Conservation (phyloP, 2,329 filamentous ascomycete species). For the Sarocladiaceae sp. region DNA sequence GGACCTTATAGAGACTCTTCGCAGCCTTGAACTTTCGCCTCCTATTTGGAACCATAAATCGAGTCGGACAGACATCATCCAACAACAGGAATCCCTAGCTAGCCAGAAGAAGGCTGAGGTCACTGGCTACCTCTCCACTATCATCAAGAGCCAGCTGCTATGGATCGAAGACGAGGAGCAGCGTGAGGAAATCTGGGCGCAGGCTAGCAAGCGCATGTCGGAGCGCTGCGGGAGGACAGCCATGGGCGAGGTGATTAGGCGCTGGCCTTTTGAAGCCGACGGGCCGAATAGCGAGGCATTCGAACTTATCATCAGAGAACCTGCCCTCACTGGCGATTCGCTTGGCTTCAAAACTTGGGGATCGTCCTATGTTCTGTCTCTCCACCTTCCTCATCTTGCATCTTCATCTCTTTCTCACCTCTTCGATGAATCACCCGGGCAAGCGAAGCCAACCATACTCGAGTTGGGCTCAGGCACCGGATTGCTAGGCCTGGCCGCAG, state of each 20-base stretch:
- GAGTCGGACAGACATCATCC: constrained; percentile 33
- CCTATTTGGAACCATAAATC: constrained; percentile 56
- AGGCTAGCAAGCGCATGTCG: constrained; percentile 71
- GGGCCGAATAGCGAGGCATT: constrained; percentile 30
- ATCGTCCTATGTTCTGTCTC: constrained; percentile 78
- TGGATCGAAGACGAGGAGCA: constrained; percentile 65
- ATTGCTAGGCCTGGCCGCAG: constrained; percentile 80
- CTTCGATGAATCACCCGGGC: constrained; percentile 29
- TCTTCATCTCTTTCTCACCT: constrained; percentile 38
- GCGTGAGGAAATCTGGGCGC: constrained; percentile 67
- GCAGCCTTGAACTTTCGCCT: constrained; percentile 59
- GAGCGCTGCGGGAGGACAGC: constrained; percentile 73
- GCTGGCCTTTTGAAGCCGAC: constrained; percentile 42
- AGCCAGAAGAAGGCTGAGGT: constrained; percentile 42
- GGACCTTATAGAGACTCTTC: constrained; percentile 59
- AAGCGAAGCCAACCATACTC: constrained; percentile 40
- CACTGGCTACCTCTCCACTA: constrained; percentile 60
- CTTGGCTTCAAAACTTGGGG: constrained; percentile 95
- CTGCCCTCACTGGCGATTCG: constrained; percentile 79
- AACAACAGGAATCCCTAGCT: constrained; percentile 34
- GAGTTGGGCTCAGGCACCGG: constrained; percentile 90
- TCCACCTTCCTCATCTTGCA: constrained; percentile 51
- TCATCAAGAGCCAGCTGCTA: constrained; percentile 58
- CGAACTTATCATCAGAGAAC: constrained; percentile 72
- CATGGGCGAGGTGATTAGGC: constrained; percentile 51